Conservation (phyloP, 768 basidiomycete species). For the Termitomyces sp. region DNA sequence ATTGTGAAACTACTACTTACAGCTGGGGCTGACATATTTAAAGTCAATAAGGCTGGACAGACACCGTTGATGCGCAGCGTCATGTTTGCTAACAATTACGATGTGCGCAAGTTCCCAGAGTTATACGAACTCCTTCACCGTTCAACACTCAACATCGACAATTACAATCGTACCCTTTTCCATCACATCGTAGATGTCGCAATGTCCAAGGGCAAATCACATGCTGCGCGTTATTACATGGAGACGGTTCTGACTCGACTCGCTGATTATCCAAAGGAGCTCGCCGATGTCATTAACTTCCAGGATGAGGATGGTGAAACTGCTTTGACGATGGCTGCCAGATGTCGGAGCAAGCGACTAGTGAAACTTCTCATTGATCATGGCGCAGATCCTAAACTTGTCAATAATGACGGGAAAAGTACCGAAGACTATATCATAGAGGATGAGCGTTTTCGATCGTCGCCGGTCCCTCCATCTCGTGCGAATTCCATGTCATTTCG, state of each 20-base stretch:
- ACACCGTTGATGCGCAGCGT: constrained; percentile 98
- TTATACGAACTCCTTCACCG: constrained; percentile 95
- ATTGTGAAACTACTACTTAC: constrained; percentile 93
- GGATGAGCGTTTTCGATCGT: constrained; percentile 94
- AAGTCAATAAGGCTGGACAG: constrained; percentile 94
- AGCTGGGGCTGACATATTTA: constrained; percentile 95
- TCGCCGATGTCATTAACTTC: constrained; percentile 98
- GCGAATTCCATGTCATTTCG: constrained; percentile 69
- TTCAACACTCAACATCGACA: constrained; percentile 99
- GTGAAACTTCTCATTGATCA: constrained; percentile 96
- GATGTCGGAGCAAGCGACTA: constrained; percentile 92
- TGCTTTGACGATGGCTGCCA: constrained; percentile 92
- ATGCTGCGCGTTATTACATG: constrained; percentile 98
- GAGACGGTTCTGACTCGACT: constrained; percentile 89
- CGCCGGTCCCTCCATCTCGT: constrained; percentile 77
- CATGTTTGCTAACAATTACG: constrained; percentile 99
- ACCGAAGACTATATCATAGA: constrained; percentile 99
- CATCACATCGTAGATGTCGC: constrained; percentile 98
- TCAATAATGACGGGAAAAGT: constrained; percentile 93
- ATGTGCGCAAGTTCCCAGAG: constrained; percentile 98
- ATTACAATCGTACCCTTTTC: constrained; percentile 95
- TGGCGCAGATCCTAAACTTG: constrained; percentile 92
- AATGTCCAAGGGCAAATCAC: constrained; percentile 95
- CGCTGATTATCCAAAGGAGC: constrained; percentile 90
- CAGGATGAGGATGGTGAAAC: constrained; percentile 99